Evolutionary conservation across 352 stramenopile species (phyloP).

Genomic region (Globisporangium carolinianum): DNA sequence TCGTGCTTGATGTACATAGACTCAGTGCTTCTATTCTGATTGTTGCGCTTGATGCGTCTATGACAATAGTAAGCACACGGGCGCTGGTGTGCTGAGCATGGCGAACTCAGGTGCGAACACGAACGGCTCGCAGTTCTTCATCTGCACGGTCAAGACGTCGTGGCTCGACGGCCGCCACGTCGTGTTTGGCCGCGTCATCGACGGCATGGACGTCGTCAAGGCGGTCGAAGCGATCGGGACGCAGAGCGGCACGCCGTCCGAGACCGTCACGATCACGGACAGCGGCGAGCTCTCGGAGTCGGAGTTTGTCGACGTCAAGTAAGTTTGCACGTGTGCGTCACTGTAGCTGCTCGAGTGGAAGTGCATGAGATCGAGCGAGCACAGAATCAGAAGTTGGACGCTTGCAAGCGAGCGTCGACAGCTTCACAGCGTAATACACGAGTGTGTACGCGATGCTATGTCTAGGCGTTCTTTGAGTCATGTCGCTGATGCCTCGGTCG

Average conservation of each 20-base stretch:
- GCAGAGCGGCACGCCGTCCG: conserved; percentile 79
- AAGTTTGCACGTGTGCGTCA: conserved; percentile 1
- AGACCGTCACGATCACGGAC: conserved; percentile 90
- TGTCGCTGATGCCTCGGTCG: no score
- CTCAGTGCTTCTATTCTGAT: no score
- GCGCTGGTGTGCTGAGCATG: conserved; percentile 72
- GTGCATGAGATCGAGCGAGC: no score
- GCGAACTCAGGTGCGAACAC: conserved; percentile 81
- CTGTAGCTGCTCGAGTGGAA: no score
- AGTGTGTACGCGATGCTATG: no score
- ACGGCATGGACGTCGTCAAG: conserved; percentile 95
- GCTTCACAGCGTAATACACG: no score
- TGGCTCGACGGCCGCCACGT: conserved; percentile 87
- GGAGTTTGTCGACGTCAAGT: conserved; percentile 43
- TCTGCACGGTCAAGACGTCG: conserved; percentile 90
- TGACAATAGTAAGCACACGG: conserved; percentile 49
- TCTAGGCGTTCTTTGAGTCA: no score
- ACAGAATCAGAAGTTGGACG: no score
- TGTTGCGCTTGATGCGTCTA: no score
- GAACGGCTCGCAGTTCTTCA: conserved; percentile 98
- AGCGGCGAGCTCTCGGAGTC: conserved; percentile 86
- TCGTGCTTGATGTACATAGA: no score
- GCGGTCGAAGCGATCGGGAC: conserved; percentile 93
- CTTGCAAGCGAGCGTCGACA: no score
- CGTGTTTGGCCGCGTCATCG: conserved; percentile 93